phyloP scores from a whole-genome alignment of 208 protist species.

The Polymyxa betae region DNA sequence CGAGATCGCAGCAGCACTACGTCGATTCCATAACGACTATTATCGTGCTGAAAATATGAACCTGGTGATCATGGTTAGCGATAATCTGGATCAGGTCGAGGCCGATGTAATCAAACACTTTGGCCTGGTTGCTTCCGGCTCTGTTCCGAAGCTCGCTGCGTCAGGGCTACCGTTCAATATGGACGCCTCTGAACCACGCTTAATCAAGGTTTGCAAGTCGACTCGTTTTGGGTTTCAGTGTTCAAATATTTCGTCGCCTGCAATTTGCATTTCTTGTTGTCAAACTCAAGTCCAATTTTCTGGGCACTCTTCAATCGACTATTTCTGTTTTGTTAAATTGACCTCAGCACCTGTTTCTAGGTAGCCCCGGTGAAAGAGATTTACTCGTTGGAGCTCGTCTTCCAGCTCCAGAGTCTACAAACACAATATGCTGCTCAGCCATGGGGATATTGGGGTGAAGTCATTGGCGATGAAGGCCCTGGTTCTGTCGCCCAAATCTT shows the following conservation, averaged over 20 bases:
- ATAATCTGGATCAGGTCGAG: slow-evolving; percentile 11
- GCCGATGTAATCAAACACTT: not conserved
- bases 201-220: not conserved
- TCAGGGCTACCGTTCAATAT: not conserved
- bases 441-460: slow-evolving; percentile 4
- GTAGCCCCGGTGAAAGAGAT: not conserved
- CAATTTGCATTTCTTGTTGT: not conserved
- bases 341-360: not conserved
- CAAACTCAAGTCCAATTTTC: not conserved
- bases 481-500: not conserved
- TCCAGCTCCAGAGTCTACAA: not conserved
- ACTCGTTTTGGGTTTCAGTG: no score
- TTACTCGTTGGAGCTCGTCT: slow-evolving; percentile 27
- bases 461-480: slow-evolving; percentile 20
- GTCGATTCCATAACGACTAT: not conserved
- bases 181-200: not conserved
- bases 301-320: not conserved
- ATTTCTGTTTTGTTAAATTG: not conserved
- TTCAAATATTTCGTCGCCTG: no score
- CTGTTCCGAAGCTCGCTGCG: not conserved
- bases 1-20: not conserved
- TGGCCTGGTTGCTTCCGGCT: not conserved
- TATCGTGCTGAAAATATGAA: not conserved
- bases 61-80: slow-evolving; percentile 1
- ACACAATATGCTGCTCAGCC: not conserved